Percentiles rank a stretch among this genome's conserved stretches.
phyloP scores from a whole-genome alignment of 306 rosid species.

The Trifolium subterraneum region DNA sequence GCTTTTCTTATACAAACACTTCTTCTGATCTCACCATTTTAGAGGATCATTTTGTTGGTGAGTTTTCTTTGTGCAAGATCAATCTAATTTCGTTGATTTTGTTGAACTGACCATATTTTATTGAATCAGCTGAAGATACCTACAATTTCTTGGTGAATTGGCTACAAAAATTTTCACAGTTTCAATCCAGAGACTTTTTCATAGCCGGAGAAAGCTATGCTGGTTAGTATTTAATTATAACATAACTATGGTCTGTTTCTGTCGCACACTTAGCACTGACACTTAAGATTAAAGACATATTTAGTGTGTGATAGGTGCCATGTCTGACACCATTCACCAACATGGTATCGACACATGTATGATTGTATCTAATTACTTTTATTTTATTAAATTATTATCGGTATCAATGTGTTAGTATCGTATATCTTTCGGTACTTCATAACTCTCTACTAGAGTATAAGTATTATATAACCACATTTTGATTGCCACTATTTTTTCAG shows the following conservation, averaged over 20 bases:
- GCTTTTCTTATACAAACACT: conserved; percentile 61
- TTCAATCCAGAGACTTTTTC: conserved; percentile 53
- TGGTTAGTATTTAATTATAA: conserved; percentile 39
- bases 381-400: background rate
- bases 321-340: background rate
- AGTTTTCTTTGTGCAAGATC: conserved; percentile 32
- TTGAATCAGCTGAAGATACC: conserved; percentile 60
- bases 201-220: conserved; percentile 71
- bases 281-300: background rate
- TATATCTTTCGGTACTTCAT: background rate
- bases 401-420: background rate
- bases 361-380: too few relatives aligned
- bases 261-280: background rate
- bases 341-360: too few relatives aligned
- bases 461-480: too few relatives aligned
- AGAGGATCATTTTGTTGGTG: conserved; percentile 62
- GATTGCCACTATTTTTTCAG: too few relatives aligned
- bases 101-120: background rate
- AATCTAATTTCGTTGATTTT: conserved; percentile 5
- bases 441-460: background rate
- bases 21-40: conserved; percentile 62
- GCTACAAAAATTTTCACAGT: conserved; percentile 61
- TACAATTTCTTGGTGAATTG: conserved; percentile 67
- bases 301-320: background rate
- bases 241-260: background rate